phyloP scores from a whole-genome alignment of 2,329 filamentous ascomycete species.

The Exophiala phaeomuriformis region DNA sequence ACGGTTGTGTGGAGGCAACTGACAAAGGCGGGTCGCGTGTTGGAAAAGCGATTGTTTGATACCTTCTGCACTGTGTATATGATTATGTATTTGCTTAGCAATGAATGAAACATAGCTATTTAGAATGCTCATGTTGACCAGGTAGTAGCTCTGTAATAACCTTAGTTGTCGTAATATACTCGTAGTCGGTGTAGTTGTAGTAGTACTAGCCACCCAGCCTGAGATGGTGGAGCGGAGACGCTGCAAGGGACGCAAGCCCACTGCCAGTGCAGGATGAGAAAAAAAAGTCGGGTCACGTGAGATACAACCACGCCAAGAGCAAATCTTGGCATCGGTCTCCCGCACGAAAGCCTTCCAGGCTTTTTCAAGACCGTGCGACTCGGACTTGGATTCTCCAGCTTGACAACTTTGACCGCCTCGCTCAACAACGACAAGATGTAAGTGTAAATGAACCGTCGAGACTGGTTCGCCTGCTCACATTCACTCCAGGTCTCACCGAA shows the following conservation, averaged over 20 bases:
- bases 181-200: too few relatives aligned
- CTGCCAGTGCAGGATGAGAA: background rate
- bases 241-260: too few relatives aligned
- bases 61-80: background rate
- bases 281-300: background rate
- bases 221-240: too few relatives aligned
- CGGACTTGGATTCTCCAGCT: background rate
- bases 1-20: background rate
- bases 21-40: background rate
- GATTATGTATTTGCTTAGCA: conserved; percentile 2
- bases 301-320: background rate
- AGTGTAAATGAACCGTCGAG: background rate
- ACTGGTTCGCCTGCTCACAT: conserved; percentile 1
- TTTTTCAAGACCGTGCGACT: background rate
- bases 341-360: background rate
- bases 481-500: conserved; percentile 49
- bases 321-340: background rate
- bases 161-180: too few relatives aligned
- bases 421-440: conserved; percentile 14
- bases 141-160: background rate
- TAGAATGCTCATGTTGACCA: background rate
- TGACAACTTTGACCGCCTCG: conserved; percentile 12
- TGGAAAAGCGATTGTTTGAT: background rate
- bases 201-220: too few relatives aligned
- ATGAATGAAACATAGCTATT: background rate